phyloP scores from a whole-genome alignment of 1,284 basidiomycete species.

The Stygiomarasmius scandens region DNA sequence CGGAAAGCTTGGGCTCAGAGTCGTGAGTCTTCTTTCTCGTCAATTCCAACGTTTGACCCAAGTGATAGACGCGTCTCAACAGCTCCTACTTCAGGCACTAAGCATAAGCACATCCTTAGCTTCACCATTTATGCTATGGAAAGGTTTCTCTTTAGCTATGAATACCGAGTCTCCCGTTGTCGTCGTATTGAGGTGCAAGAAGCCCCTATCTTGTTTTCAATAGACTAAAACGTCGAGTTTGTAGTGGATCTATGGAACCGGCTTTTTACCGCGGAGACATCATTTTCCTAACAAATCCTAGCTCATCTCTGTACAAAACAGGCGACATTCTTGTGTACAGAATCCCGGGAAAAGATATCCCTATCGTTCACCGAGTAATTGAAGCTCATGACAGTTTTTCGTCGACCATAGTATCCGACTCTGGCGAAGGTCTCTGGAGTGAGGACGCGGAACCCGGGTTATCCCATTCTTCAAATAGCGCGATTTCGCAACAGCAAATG shows the following conservation, averaged over 20 bases:
- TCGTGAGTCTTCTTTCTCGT: background rate
- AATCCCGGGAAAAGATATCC: slow-evolving; percentile 85
- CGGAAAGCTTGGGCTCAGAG: background rate
- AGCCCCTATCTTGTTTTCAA: slow-evolving; percentile 21
- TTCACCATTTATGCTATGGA: slow-evolving; percentile 97
- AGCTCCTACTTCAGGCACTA: slow-evolving; percentile 88
- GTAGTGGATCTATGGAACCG: slow-evolving; percentile 96
- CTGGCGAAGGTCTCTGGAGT: too few species aligned
- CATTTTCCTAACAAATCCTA: slow-evolving; percentile 88
- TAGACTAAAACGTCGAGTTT: background rate
- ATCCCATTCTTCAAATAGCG: too few species aligned
- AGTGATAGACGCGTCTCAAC: background rate
- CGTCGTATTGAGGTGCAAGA: slow-evolving; percentile 95
- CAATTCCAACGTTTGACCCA: background rate
- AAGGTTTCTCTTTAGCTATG: slow-evolving; percentile 86
- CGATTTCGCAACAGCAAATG: slow-evolving; percentile 50
- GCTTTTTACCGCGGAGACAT: slow-evolving; percentile 96
- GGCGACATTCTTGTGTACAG: slow-evolving; percentile 99
- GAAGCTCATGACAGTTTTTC: slow-evolving; percentile 75
- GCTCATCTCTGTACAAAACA: slow-evolving; percentile 71
- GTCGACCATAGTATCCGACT: slow-evolving; percentile 25
- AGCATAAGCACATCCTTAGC: slow-evolving; percentile 92
- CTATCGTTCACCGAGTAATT: slow-evolving; percentile 93
- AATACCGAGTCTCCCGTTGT: slow-evolving; percentile 97
- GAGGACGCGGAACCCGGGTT: too few species aligned